Evolutionary conservation across 2,329 filamentous ascomycete species (phyloP).

Genomic region (Aureobasidium sp.): DNA sequence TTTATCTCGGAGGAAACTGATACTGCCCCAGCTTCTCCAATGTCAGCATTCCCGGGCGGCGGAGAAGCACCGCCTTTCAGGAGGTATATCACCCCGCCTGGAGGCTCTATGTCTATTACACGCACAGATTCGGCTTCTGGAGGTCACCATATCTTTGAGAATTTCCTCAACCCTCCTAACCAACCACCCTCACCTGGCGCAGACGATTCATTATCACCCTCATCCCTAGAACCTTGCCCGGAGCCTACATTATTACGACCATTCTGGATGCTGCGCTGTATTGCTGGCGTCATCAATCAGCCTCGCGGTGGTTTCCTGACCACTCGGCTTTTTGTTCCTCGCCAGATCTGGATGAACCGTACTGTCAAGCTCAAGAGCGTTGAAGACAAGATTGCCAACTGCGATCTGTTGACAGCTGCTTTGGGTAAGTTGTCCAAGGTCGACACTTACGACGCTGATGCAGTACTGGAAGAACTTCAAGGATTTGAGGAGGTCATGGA

Average conservation of each 20-base stretch:
- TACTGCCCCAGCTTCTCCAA: slow-evolving; percentile 15
- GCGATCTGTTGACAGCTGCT: slow-evolving; percentile 83
- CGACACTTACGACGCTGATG: slow-evolving; percentile 84
- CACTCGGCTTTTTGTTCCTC: slow-evolving; percentile 82
- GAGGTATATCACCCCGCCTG: slow-evolving; percentile 8
- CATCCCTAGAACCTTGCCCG: slow-evolving; percentile 83
- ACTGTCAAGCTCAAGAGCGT: slow-evolving; percentile 86
- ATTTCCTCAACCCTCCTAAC: slow-evolving; percentile 20
- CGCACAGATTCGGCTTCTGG: slow-evolving; percentile 43
- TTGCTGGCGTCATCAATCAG: slow-evolving; percentile 88
- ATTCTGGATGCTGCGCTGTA: slow-evolving; percentile 94
- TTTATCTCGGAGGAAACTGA: slow-evolving; percentile 24
- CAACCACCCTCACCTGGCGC: slow-evolving; percentile 26
- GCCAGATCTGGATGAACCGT: slow-evolving; percentile 89
- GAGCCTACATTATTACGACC: slow-evolving; percentile 83
- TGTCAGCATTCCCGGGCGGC: slow-evolving; percentile 14
- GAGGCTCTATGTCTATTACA: background rate
- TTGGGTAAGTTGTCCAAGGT: slow-evolving; percentile 65
- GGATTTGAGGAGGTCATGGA: slow-evolving; percentile 78
- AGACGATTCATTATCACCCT: slow-evolving; percentile 53
- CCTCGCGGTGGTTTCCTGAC: slow-evolving; percentile 88
- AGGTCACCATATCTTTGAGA: slow-evolving; percentile 77
- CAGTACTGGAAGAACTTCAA: slow-evolving; percentile 91
- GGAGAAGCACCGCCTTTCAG: slow-evolving; percentile 5
- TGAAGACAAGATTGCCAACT: slow-evolving; percentile 90